These are phyloP conservation scores for Eragrostis tef DNA, from an alignment of 202 grass and related monocot genomes.

Conservation along the genomic window DNA sequence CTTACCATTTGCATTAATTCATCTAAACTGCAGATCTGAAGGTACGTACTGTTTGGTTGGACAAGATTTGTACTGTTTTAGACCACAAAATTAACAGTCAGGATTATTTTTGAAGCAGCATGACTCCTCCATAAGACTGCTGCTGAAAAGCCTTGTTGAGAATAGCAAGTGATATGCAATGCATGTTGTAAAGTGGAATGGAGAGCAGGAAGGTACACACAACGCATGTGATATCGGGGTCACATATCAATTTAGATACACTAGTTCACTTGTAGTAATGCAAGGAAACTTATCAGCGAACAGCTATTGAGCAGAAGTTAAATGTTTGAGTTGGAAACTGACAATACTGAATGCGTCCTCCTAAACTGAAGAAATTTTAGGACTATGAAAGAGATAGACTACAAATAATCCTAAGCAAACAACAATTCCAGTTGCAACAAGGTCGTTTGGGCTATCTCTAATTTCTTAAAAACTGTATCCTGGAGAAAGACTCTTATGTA, in stretches of 20 bases:
- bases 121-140: not conserved
- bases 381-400: not conserved
- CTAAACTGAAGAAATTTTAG: not conserved
- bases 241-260: not conserved
- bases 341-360: not conserved
- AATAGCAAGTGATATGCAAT: not conserved
- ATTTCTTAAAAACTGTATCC: not conserved
- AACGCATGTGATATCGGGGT: conserved; percentile 57
- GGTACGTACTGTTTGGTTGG: not conserved
- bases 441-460: not conserved
- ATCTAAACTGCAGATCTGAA: not conserved
- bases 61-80: conserved; percentile 23
- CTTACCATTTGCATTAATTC: not conserved
- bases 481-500: not conserved
- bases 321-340: not conserved
- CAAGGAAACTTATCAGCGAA: not conserved
- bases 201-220: not conserved
- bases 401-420: not conserved
- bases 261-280: not conserved
- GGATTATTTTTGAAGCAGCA: not conserved
- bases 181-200: conserved; percentile 1
- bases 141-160: not conserved
- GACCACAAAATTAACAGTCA: not conserved
- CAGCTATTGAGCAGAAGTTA: not conserved
- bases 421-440: not conserved